Evolutionary conservation across 805 yeast genomes (phyloP), one percentile per base, ranked within the genome.

Genomic region (Metschnikowia baotianmanensis): DNA sequence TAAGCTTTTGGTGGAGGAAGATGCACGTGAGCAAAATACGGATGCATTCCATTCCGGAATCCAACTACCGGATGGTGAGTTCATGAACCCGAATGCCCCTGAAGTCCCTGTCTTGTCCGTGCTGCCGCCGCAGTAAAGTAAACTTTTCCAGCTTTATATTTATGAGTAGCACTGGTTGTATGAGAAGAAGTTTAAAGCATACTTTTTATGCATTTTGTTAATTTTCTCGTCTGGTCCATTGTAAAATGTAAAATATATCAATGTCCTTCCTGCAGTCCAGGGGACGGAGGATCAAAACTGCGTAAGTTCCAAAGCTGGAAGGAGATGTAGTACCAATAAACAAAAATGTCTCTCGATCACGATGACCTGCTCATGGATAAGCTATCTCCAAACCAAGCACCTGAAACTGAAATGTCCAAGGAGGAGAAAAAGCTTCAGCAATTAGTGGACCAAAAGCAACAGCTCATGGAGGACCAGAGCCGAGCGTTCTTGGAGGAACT

Each of bases 1-100:
- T 10, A 50, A 65, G 39, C 42, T 58, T 26, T 58, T 70, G 43
- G 56, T 69, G 25, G 74, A 68, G 47, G 75, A 70, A 40, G 75
- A 67, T 38, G 66, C 62, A 29, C 47, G 50, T 26, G 71, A 63
- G 27, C 48, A 35, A n/a, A 36, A 41, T 20, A 30, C 45, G 7
- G 48, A 42, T 8, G 26, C 44, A 10, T 21, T 34, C 18, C 27
- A 19, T 16, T 43, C 48, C 5, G 53, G 53, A 5, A 51, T 51
- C 29, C 55, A 51, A 29, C 50, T 51, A 25, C 53, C 53, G 20
- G 53, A 45, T 29, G 55, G 53, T 8, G 50, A 51, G 42, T 49
- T 49, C 25, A 39, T 46, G 47, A 41, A 36, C 27, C 46, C 52
- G 5, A 36, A 36, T 16, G 41, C 42, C 10, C 46, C 34, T 16